Conservation (phyloP, 176 grass and related monocot genomes). For the barley (Hordeum vulgare) region MorexV3_pseudomolecules_assembly NC_058524.1:66581496-66581995, state of each 20-base stretch:
- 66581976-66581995: not conserved
- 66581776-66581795: slow-evolving; percentile 84
- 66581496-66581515: not conserved
- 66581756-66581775: slow-evolving; percentile 95
- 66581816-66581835: slow-evolving; percentile 97
- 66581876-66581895: slow-evolving; percentile 99
- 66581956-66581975: not conserved
- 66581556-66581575: slow-evolving; percentile 2
- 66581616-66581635: slow-evolving; percentile 84
- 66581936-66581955: slow-evolving; percentile 56
- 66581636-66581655: slow-evolving; percentile 94
- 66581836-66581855: slow-evolving; percentile 74
- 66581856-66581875: slow-evolving; percentile 55
- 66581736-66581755: slow-evolving; percentile 36
- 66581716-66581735: not conserved
- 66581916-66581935: slow-evolving; percentile 91
- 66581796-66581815: slow-evolving; percentile 99
- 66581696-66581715: not conserved
- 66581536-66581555: not conserved
- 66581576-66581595: slow-evolving; percentile 52
- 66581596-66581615: slow-evolving; percentile 96
- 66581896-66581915: slow-evolving; percentile 90
- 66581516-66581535: not conserved
- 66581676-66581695: slow-evolving; percentile 57
- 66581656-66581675: slow-evolving; percentile 79